These are phyloP conservation scores for Verticillium dahliae DNA, from an alignment of 2,329 filamentous ascomycete species.

Conservation along the genomic window DNA sequence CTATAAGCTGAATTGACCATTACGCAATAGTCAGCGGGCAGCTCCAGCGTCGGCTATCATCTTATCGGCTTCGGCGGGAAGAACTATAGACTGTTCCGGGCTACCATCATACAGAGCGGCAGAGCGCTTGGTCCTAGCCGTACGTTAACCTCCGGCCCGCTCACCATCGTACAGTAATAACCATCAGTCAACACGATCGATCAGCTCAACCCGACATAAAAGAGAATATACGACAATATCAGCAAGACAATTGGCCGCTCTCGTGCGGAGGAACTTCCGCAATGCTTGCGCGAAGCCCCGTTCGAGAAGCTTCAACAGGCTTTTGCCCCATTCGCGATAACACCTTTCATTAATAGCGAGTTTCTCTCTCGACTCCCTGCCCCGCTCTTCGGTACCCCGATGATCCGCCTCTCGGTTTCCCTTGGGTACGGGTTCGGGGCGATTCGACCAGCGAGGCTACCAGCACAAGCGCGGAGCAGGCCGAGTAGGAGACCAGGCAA, in stretches of 20 bases:
- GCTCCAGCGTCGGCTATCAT: slow-evolving; percentile 17
- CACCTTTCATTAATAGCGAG: neutral
- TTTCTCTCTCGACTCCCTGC: neutral
- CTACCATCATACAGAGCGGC: neutral
- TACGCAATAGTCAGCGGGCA: slow-evolving; percentile 48
- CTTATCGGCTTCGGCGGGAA: neutral
- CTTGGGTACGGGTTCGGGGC: neutral
- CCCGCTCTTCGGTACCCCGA: neutral
- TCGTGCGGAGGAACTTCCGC: neutral
- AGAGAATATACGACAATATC: neutral
- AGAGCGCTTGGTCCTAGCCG: neutral
- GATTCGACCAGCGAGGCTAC: neutral
- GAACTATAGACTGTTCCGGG: neutral
- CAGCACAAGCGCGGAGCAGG: neutral
- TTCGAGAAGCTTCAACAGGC: neutral
- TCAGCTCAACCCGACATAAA: neutral
- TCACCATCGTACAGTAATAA: neutral
- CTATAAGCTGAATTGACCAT: slow-evolving; percentile 37
- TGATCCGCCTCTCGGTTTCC: neutral
- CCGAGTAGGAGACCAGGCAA: neutral
- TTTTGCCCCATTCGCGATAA: neutral
- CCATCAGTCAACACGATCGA: neutral
- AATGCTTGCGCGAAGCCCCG: neutral
- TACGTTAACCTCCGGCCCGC: neutral
- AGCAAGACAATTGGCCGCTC: neutral